Conservation (phyloP, 1,284 basidiomycete species). For the Moesziomyces sp. region DNA sequence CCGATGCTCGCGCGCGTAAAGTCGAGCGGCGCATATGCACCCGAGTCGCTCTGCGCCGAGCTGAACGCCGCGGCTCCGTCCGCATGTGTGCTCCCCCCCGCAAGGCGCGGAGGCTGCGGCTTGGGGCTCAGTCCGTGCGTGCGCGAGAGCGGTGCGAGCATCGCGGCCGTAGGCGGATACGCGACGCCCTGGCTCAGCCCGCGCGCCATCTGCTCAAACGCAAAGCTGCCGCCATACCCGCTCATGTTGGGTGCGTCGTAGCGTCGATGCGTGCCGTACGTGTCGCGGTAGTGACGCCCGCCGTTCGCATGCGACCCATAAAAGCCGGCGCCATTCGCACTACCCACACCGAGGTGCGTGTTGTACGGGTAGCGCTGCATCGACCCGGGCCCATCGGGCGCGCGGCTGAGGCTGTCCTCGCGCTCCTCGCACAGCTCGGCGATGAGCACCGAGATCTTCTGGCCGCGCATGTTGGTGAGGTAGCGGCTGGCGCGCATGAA, state of each 20-base stretch:
- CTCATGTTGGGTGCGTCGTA: constrained; percentile 42
- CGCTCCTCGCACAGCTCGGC: constrained; percentile 66
- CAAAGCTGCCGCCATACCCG: constrained; percentile 60
- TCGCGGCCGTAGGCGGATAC: constrained; percentile 59
- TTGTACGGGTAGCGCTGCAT: constrained; percentile 34
- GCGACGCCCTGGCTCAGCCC: constrained; percentile 56
- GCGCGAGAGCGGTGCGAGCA: constrained; percentile 63
- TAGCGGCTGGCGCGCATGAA: constrained; percentile 91
- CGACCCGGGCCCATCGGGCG: constrained; percentile 54
- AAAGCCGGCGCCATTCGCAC: constrained; percentile 19
- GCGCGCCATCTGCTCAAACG: constrained; percentile 65
- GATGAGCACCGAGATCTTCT: constrained; percentile 55
- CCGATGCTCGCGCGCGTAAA: constrained; percentile 36
- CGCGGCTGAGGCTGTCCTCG: constrained; percentile 63
- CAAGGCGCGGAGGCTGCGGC: constrained; percentile 38
- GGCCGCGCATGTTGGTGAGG: constrained; percentile 53
- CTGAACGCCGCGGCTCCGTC: constrained; percentile 29
- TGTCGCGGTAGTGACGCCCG: constrained; percentile 34
- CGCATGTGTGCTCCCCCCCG: constrained; percentile 7
- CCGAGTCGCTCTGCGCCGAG: constrained; percentile 52
- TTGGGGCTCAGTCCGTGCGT: constrained; percentile 57
- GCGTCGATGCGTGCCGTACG: constrained; percentile 38
- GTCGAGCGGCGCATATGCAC: constrained; percentile 35
- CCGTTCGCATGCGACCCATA: constrained; percentile 20
- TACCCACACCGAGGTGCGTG: constrained; percentile 20